Evolutionary conservation across 73 alveolate species (phyloP), one percentile per base, ranked within the genome.

Genomic region (Paramecium sexaurelia): DNA sequence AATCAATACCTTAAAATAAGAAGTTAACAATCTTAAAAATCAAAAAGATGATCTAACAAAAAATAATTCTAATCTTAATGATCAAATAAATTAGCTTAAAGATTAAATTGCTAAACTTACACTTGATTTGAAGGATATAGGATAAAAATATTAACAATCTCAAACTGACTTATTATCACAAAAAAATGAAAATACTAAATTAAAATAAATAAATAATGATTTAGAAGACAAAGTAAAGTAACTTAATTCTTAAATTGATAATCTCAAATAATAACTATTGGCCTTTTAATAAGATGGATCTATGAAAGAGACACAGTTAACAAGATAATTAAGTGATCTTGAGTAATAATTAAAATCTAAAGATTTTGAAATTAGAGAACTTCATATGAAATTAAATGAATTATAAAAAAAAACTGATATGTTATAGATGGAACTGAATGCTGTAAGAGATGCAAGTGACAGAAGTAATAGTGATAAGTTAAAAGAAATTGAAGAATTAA

Each of bases 381-480:
- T 88, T 7, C 94, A 82, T 69, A 82, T 45, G 17, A 45, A 88
- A 69, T 55, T 88, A 29, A 39, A 29, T 56, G 94, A 88, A 22
- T 57, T 88, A 10, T 69, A 88, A 29, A 67, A 69, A 40, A 75
- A 88, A 71, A 29, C 69, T 22, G 94, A 88, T 88, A 40, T 88
- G 55, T 27, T 69, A 3, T 10, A 17, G 22, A 88, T 88, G 85
- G 84, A 88, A 69, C 24, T 88, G 55, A 88, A 88, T 56, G 87
- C 90, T 7, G 69, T 82, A 69, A 17, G 87, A 69, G 55, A 75
- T 69, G 94, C 85, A 40, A 88, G 94, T 47, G 94, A 88, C n/a
- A 36, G 91, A 26, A 82, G 83, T 32, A 88, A 69, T 40, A 88
- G 83, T 68, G 94, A 88, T 45, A 88, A 88, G 27, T 56, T 68